phyloP scores from a whole-genome alignment of 441 rosid genomes.

The Hura crepitans region DNA sequence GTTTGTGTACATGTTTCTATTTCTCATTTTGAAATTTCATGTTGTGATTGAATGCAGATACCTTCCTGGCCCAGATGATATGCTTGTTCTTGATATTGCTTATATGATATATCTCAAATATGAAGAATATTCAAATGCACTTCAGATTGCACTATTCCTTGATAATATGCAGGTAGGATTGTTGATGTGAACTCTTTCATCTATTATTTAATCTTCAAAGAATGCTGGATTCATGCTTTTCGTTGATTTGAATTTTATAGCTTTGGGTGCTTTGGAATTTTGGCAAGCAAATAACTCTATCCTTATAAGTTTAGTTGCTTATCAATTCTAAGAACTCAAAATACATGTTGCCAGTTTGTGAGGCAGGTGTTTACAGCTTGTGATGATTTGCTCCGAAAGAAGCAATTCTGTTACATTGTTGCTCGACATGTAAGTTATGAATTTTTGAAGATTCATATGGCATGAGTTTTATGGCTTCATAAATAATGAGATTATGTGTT shows the following conservation, averaged over 20 bases:
- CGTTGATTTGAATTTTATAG: background rate
- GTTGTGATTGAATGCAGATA: conserved; percentile 49
- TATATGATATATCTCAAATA: conserved; percentile 79
- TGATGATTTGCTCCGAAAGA: conserved; percentile 53
- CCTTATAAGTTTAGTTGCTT: background rate
- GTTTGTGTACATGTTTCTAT: background rate
- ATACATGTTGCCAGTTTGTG: conserved; percentile 57
- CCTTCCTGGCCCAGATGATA: conserved; percentile 95
- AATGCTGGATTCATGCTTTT: background rate
- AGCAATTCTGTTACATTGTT: conserved; percentile 84
- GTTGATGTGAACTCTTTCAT: conserved; percentile 4
- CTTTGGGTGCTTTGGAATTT: conserved; percentile 8
- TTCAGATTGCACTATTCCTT: conserved; percentile 80
- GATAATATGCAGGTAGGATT: conserved; percentile 75
- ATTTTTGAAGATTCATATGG: background rate
- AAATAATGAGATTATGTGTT: background rate
- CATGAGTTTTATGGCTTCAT: background rate
- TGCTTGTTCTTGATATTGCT: conserved; percentile 69
- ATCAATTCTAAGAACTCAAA: conserved; percentile 27
- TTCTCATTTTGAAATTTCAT: conserved; percentile 23
- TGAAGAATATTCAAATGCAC: conserved; percentile 71
- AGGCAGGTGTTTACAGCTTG: conserved; percentile 77
- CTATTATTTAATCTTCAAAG: background rate
- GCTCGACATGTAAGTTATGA: conserved; percentile 75
- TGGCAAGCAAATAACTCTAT: background rate